Base-by-base conservation (phyloP, 805 yeast species). In the Pichia exigua region DNA sequence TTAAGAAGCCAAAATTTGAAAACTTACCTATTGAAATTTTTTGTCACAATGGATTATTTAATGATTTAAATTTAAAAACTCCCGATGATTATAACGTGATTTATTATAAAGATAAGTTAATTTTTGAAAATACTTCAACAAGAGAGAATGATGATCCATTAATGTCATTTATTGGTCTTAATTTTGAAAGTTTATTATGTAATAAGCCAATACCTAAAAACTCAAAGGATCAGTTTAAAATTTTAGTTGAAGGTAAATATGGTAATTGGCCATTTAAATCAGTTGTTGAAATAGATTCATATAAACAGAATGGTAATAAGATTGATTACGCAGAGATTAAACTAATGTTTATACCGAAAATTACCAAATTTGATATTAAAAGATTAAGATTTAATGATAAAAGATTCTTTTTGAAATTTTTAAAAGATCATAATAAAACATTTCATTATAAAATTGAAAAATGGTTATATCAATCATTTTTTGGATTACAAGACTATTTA, bases 251-350 rank as follows among this genome's bases (percentile, higher is more conserved):
- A 5, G 50, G 57, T 1, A 44, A 46, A 28, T 55, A 41, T 22
- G 61, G 61, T 15, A n/a, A 43, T 17, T 49, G 51, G 50, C 26
- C 38, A 2, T 55, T 42, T 40, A 43, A 47, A 24, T 53, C 60
- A 6, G 57, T 55, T 12, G 57, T 47, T 24, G 61, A 58, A 48
- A 55, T 58, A 21, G 51, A 51, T 35, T 47, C 50, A 15, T 46
- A 42, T 20, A 43, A 38, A 35, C n/a, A 22, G 11, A 9, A 32
- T 8, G 18, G 24, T n/a, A 30, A 15, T n/a, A 8, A 20, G 8
- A 35, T 35, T 6, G 46, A 40, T 10, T 13, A 30, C 17, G 26
- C 39, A 35, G 39, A 35, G n/a, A 35, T 30, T 59, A 58, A 43
- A 49, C 55, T 8, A 57, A 58, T 42, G 28, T 58, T 7, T 40